phyloP scores from a whole-genome alignment of 2,329 filamentous ascomycete genomes.

The Stromatinia cepivora region DNA sequence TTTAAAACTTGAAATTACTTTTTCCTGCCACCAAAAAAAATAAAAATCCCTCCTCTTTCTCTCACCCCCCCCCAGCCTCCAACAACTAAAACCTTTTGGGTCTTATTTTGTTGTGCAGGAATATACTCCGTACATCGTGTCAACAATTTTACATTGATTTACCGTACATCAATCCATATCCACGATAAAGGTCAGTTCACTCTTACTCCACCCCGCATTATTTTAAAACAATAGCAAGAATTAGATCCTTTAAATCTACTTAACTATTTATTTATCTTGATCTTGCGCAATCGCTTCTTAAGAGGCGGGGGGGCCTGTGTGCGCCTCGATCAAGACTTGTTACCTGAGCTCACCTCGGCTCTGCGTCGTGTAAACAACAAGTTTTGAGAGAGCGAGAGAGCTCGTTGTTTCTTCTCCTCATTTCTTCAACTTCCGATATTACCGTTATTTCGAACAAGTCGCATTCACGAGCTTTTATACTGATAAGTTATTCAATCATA shows the following conservation, averaged over 20 bases:
- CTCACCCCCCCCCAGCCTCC: not conserved
- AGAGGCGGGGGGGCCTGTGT: conserved; percentile 10
- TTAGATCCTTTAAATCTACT: not conserved
- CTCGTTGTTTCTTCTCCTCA: not conserved
- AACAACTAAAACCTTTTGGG: conserved; percentile 4
- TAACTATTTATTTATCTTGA: not conserved
- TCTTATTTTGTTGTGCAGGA: conserved; percentile 6
- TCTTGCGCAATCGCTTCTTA: conserved; percentile 11
- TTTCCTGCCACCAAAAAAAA: conserved; percentile 16
- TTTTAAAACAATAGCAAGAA: not conserved
- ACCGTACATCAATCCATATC: not conserved
- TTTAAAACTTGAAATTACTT: not conserved
- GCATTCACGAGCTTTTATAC: conserved; percentile 14
- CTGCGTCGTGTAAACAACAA: conserved; percentile 8
- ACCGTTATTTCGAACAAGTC: conserved; percentile 6
- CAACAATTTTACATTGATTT: not conserved
- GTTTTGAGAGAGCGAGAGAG: not conserved
- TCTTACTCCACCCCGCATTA: conserved; percentile 9
- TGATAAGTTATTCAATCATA: conserved; percentile 9
- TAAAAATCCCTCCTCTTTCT: not conserved
- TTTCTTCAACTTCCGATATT: not conserved
- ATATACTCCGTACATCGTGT: conserved; percentile 10
- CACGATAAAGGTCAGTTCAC: conserved; percentile 11
- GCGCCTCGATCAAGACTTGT: conserved; percentile 20
- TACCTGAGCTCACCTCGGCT: conserved; percentile 22